These are phyloP conservation scores for Cladochytrium tenue DNA, from an alignment of 371 early-diverging fungal species.

Conservation along the genomic window DNA sequence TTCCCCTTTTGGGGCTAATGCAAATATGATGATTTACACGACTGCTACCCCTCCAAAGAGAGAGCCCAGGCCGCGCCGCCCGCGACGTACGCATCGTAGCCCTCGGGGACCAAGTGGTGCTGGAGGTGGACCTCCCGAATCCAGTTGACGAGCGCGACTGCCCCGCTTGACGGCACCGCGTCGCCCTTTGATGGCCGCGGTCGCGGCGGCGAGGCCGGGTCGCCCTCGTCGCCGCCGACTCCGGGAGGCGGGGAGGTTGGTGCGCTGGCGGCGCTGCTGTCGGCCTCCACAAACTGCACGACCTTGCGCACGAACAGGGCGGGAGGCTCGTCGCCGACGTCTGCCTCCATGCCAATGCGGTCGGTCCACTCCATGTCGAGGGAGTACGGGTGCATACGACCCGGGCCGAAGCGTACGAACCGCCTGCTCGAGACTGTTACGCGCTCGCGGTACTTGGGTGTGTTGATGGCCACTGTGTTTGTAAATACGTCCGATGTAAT, in stretches of 20 bases:
- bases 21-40: too few species aligned
- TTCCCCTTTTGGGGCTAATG: too few species aligned
- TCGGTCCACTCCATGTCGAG: slow-evolving; percentile 19
- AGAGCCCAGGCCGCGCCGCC: too few species aligned
- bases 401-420: slow-evolving; percentile 34
- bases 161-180: slow-evolving; percentile 9
- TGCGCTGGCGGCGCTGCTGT: background rate
- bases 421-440: slow-evolving; percentile 37
- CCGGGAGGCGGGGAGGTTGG: too few species aligned
- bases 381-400: slow-evolving; percentile 29
- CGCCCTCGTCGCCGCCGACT: too few species aligned
- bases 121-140: slow-evolving; percentile 21
- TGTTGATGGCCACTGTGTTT: slow-evolving; percentile 23
- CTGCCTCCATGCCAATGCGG: slow-evolving; percentile 15
- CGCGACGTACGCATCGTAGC: too few species aligned
- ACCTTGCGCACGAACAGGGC: slow-evolving; percentile 41
- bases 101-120: slow-evolving; percentile 11
- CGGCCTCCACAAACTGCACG: slow-evolving; percentile 8
- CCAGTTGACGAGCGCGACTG: slow-evolving; percentile 34
- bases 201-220: too few species aligned
- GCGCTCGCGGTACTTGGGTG: slow-evolving; percentile 15
- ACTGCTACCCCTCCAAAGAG: too few species aligned
- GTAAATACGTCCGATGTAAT: too few species aligned
- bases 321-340: slow-evolving; percentile 15
- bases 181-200: too few species aligned